Percentiles rank a stretch among this genome's conserved stretches.
phyloP scores from a whole-genome alignment of 768 basidiomycete species.

The Royoungia palumana region DNA sequence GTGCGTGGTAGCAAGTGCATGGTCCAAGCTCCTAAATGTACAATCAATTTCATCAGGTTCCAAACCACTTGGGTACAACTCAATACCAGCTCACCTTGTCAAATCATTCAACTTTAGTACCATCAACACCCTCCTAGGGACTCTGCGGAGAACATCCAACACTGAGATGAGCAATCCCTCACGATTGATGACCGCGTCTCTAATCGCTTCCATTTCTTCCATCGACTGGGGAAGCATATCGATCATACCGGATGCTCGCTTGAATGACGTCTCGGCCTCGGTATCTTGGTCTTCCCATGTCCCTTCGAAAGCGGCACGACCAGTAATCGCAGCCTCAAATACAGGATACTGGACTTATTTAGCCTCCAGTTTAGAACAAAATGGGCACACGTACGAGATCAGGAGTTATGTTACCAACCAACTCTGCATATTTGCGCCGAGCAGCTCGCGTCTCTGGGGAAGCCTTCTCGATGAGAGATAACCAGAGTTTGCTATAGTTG shows the following conservation, averaged over 20 bases:
- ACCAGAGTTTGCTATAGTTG: slow-evolving; percentile 87
- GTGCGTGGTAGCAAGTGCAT: slow-evolving; percentile 84
- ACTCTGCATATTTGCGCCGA: slow-evolving; percentile 80
- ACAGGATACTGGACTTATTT: slow-evolving; percentile 68
- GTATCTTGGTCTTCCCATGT: slow-evolving; percentile 44
- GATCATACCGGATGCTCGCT: slow-evolving; percentile 72
- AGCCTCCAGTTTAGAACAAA: not conserved
- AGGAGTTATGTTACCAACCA: slow-evolving; percentile 87
- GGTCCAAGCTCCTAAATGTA: slow-evolving; percentile 66
- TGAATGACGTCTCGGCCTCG: slow-evolving; percentile 33
- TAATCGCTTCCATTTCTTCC: slow-evolving; percentile 76
- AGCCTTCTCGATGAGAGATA: slow-evolving; percentile 76
- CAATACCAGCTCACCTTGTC: slow-evolving; percentile 49
- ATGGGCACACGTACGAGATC: slow-evolving; percentile 59
- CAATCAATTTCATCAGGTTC: not conserved
- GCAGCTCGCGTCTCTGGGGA: slow-evolving; percentile 62
- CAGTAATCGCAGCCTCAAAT: slow-evolving; percentile 92
- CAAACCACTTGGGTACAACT: not conserved
- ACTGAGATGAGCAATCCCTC: slow-evolving; percentile 85
- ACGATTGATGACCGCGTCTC: slow-evolving; percentile 74
- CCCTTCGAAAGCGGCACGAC: slow-evolving; percentile 70
- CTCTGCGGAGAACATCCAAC: slow-evolving; percentile 80
- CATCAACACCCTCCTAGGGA: slow-evolving; percentile 84
- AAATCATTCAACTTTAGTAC: slow-evolving; percentile 84
- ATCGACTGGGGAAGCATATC: slow-evolving; percentile 70